Percentiles rank a stretch among this genome's conserved stretches.
Conservation (phyloP, 208 protist species). For the Trypanosoma boissoni region DNA sequence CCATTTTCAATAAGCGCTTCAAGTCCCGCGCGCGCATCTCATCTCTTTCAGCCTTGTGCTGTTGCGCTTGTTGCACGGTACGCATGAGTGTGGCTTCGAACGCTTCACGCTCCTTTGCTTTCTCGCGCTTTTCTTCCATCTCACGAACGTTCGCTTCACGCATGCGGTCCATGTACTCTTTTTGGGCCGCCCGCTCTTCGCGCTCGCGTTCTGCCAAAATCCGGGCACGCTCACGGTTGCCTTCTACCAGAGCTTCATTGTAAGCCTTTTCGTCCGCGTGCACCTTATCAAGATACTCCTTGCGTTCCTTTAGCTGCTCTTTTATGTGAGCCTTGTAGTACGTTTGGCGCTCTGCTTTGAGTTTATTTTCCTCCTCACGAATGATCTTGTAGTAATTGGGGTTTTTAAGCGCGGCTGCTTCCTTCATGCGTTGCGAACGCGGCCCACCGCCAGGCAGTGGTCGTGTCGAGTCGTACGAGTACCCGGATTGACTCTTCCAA, state of each 20-base stretch:
- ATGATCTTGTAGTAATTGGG: constrained; percentile 50
- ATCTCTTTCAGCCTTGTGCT: constrained; percentile 56
- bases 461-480: constrained; percentile 23
- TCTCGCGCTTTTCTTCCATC: constrained; percentile 40
- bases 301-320: constrained; percentile 57
- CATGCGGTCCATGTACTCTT: constrained; percentile 62
- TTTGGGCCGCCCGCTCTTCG: constrained; percentile 38
- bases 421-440: constrained; percentile 40
- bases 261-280: constrained; percentile 46
- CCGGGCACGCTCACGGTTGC: constrained; percentile 44
- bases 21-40: constrained; percentile 56
- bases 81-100: constrained; percentile 45
- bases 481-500: constrained; percentile 35
- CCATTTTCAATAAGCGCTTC: constrained; percentile 46
- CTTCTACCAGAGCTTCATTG: constrained; percentile 38
- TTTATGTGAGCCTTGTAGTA: constrained; percentile 61
- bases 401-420: constrained; percentile 20
- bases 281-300: constrained; percentile 46
- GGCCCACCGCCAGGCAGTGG: constrained; percentile 59
- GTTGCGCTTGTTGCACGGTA: constrained; percentile 48
- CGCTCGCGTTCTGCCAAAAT: constrained; percentile 40
- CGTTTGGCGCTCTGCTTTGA: constrained; percentile 62
- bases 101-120: constrained; percentile 33
- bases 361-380: constrained; percentile 47
- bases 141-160: constrained; percentile 61